phyloP scores from a whole-genome alignment of 2,329 filamentous ascomycete species.

The Annulohypoxylon truncatum region DNA sequence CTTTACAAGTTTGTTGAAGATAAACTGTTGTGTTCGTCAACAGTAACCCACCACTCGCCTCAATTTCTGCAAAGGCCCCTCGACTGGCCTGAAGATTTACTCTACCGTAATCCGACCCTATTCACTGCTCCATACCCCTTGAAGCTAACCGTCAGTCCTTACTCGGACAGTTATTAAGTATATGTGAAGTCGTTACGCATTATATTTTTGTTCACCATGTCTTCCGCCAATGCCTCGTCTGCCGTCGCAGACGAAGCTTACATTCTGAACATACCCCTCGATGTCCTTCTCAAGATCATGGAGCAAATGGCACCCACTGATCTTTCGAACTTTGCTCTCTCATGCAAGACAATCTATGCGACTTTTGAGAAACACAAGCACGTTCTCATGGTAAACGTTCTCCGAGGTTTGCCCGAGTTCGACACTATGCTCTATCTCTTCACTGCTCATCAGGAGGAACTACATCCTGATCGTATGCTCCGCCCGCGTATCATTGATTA shows the following conservation, averaged over 20 bases:
- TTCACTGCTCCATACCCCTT: neutral
- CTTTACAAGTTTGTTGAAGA: neutral
- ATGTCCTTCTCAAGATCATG: constrained; percentile 63
- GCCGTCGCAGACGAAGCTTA: neutral
- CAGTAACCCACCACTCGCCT: neutral
- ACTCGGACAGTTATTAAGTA: neutral
- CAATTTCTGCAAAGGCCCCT: too few species aligned
- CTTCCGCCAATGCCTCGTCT: constrained; percentile 38
- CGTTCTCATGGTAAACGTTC: constrained; percentile 57
- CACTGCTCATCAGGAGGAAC: constrained; percentile 54
- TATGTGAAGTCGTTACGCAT: constrained; percentile 36
- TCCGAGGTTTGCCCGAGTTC: constrained; percentile 57
- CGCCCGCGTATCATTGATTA: constrained; percentile 44
- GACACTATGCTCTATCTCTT: constrained; percentile 61
- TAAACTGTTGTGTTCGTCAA: neutral
- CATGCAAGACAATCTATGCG: constrained; percentile 53
- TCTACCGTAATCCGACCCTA: neutral
- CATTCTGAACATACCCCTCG: constrained; percentile 53
- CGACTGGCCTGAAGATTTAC: too few species aligned
- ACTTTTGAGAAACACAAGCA: constrained; percentile 58
- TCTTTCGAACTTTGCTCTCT: constrained; percentile 54
- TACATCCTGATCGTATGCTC: constrained; percentile 42
- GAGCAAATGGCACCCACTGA: constrained; percentile 57
- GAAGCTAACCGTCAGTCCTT: neutral
- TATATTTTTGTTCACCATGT: constrained; percentile 39